phyloP scores from a whole-genome alignment of 139 green algal genomes.

The Coelastrella sp. region DNA sequence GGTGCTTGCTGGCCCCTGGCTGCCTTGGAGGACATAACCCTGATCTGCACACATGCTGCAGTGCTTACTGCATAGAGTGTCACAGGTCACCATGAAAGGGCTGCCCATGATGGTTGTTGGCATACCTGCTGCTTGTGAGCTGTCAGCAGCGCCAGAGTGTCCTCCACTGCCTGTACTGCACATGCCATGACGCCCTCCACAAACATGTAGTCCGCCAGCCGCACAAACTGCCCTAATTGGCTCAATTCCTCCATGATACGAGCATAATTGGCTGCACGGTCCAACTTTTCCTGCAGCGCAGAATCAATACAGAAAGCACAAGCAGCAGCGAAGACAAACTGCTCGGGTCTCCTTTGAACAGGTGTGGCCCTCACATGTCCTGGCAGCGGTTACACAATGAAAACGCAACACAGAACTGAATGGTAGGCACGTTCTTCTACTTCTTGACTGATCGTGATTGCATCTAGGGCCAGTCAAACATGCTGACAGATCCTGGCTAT shows the following conservation, averaged over 20 bases:
- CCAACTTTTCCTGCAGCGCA: constrained; percentile 74
- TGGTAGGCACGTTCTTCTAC: background rate
- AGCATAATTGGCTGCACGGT: constrained; percentile 74
- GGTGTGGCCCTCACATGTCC: background rate
- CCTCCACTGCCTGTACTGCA: constrained; percentile 32
- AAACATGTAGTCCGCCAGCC: constrained; percentile 83
- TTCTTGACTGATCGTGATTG: background rate
- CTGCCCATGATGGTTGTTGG: background rate
- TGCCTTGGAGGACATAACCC: no score
- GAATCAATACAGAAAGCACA: background rate
- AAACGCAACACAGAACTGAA: background rate
- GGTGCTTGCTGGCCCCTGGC: no score
- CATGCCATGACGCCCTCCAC: constrained; percentile 59
- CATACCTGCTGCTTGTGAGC: constrained; percentile 46
- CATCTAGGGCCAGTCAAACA: no score
- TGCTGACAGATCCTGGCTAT: background rate
- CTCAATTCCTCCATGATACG: constrained; percentile 79
- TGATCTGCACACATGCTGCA: no score
- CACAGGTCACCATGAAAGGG: no score
- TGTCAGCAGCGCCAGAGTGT: constrained; percentile 30
- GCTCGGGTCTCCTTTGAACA: background rate
- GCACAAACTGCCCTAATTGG: constrained; percentile 81
- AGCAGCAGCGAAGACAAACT: background rate
- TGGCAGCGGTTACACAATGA: background rate
- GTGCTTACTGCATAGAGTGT: no score